These are phyloP conservation scores for Pulveroboletus ravenelii DNA, from an alignment of 768 basidiomycete genomes.

Conservation along the genomic window DNA sequence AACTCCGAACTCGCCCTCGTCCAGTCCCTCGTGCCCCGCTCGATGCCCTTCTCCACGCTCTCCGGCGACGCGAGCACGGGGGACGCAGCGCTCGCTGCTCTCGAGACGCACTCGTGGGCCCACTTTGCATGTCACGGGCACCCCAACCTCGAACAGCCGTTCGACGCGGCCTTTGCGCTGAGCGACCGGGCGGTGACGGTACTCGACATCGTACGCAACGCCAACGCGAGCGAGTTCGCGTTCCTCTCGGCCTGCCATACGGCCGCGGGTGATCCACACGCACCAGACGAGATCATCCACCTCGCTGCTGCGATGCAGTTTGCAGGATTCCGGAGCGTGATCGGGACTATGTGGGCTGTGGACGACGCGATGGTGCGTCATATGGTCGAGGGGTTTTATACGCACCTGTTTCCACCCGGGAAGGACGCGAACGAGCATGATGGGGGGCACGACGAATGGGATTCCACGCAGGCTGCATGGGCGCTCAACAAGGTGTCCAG, in stretches of 20 bases:
- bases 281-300: conserved; percentile 32
- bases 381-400: conserved; percentile 24
- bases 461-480: neutral
- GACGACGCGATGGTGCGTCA: conserved; percentile 20
- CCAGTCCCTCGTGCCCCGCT: conserved; percentile 10
- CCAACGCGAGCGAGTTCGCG: conserved; percentile 19
- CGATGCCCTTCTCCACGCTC: conserved; percentile 13
- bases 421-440: too few relatives aligned
- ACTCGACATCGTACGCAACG: conserved; percentile 17
- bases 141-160: conserved; percentile 19
- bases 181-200: conserved; percentile 20
- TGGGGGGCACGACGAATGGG: neutral
- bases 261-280: conserved; percentile 14
- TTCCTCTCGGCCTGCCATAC: conserved; percentile 36
- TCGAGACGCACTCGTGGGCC: conserved; percentile 22
- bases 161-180: conserved; percentile 25
- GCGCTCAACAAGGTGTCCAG: neutral
- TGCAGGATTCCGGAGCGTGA: conserved; percentile 31
- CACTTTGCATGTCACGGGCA: conserved; percentile 33
- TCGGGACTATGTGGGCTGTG: conserved; percentile 34
- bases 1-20: conserved; percentile 20
- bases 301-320: conserved; percentile 36
- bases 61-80: conserved; percentile 12
- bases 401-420: conserved; percentile 5
- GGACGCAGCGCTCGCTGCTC: conserved; percentile 7